Evolutionary conservation across 345 rosid species (phyloP).

Genomic region (Streptanthus diversifolius): DNA sequence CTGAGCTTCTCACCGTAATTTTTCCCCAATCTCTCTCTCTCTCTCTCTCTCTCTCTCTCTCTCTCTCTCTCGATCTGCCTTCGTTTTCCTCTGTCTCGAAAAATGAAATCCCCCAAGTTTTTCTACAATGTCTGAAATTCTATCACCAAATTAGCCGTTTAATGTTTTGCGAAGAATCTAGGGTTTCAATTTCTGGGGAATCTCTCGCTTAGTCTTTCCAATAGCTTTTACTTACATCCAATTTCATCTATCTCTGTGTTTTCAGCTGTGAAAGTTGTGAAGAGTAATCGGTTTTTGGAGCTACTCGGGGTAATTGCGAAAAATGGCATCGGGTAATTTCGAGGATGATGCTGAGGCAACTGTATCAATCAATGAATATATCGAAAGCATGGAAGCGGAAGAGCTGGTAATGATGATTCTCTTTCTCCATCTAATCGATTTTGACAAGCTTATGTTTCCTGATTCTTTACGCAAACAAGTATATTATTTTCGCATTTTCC

Average conservation of each 20-base stretch:
- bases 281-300: not conserved
- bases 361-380: conserved; percentile 73
- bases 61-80: not conserved
- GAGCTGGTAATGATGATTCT: conserved; percentile 58
- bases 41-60: not conserved
- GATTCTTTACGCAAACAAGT: not conserved
- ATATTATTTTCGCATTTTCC: not conserved
- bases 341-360: conserved; percentile 72
- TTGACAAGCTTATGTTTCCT: not conserved
- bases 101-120: not conserved
- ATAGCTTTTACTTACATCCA: not conserved
- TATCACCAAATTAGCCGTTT: not conserved
- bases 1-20: not conserved
- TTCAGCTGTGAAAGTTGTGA: conserved; percentile 18
- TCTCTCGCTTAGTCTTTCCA: not conserved
- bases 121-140: not conserved
- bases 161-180: conserved; percentile 5
- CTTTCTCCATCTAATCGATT: not conserved
- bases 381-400: conserved; percentile 71
- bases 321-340: conserved; percentile 57
- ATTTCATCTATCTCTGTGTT: not conserved
- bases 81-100: not conserved
- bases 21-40: not conserved
- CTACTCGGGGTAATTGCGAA: not conserved
- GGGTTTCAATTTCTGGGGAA: conserved; percentile 32